Conservation (phyloP, 139 green algal genomes). For the Chlamydomonas schloesseri region DNA sequence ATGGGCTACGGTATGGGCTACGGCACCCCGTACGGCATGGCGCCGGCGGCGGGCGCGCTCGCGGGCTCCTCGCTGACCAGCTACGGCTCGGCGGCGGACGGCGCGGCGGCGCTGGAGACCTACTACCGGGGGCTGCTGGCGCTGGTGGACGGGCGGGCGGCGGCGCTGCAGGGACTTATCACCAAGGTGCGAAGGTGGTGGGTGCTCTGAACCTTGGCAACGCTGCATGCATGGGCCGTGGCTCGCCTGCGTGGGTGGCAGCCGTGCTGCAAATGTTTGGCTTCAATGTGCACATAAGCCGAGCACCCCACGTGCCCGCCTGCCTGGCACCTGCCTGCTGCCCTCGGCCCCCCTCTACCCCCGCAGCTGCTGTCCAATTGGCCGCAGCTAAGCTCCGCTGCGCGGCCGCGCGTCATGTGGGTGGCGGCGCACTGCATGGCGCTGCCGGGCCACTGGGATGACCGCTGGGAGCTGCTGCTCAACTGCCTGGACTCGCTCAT, state of each 20-base stretch:
- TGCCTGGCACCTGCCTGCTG: not conserved
- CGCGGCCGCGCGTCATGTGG: slow-evolving; percentile 72
- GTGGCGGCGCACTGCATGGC: slow-evolving; percentile 63
- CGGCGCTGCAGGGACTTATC: slow-evolving; percentile 16
- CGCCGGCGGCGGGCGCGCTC: not conserved
- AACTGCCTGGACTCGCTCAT: slow-evolving; percentile 1
- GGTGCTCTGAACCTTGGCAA: too few species aligned
- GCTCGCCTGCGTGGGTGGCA: too few species aligned
- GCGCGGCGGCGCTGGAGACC: not conserved
- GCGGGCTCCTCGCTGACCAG: too few species aligned
- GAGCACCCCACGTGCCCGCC: too few species aligned
- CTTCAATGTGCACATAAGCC: too few species aligned
- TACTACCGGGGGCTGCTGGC: slow-evolving; percentile 35
- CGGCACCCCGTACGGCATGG: slow-evolving; percentile 38
- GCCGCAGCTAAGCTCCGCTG: slow-evolving; percentile 52
- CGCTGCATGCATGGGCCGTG: too few species aligned
- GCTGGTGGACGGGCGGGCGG: not conserved
- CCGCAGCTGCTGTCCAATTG: slow-evolving; percentile 68
- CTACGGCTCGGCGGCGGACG: too few species aligned
- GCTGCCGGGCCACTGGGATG: slow-evolving; percentile 46
- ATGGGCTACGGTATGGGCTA: not conserved
- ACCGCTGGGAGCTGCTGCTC: slow-evolving; percentile 55
- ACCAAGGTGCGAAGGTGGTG: slow-evolving; percentile 5
- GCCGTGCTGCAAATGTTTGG: too few species aligned
- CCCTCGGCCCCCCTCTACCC: not conserved